Conservation (phyloP, 2,329 filamentous ascomycete species). For the Lachnellula willkommii region DNA sequence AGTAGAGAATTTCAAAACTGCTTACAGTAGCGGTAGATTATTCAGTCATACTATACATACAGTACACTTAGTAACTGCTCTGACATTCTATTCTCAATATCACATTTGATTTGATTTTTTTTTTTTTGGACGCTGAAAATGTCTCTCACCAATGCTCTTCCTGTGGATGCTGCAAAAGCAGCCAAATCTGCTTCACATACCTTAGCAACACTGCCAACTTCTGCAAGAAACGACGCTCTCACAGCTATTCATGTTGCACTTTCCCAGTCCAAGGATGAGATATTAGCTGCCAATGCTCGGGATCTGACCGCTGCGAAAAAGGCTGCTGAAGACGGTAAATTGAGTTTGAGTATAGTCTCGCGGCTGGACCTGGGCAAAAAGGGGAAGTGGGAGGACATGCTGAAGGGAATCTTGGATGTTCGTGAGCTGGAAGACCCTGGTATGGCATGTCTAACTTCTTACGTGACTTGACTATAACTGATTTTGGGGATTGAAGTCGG, state of each 20-base stretch:
- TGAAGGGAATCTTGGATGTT: slow-evolving; percentile 89
- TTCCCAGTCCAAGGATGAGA: slow-evolving; percentile 60
- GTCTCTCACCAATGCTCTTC: slow-evolving; percentile 84
- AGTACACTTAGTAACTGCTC: too few relatives aligned
- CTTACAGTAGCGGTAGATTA: not conserved
- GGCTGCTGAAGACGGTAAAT: slow-evolving; percentile 67
- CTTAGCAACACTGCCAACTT: slow-evolving; percentile 71
- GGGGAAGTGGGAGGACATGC: slow-evolving; percentile 97
- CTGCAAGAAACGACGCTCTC: slow-evolving; percentile 77
- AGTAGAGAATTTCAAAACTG: not conserved
- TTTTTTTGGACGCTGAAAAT: slow-evolving; percentile 42
- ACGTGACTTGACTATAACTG: slow-evolving; percentile 6
- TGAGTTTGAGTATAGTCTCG: slow-evolving; percentile 80
- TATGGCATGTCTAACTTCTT: slow-evolving; percentile 34
- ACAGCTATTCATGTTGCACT: slow-evolving; percentile 79
- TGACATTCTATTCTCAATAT: not conserved
- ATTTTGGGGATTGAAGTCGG: slow-evolving; percentile 54
- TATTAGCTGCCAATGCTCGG: slow-evolving; percentile 78
- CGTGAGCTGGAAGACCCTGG: slow-evolving; percentile 77
- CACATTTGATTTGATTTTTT: not conserved
- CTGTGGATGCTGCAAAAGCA: slow-evolving; percentile 67
- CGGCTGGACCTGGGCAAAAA: slow-evolving; percentile 78
- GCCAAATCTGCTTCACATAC: slow-evolving; percentile 78
- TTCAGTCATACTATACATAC: too few relatives aligned
- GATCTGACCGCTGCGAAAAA: slow-evolving; percentile 72